Percentiles rank a stretch among this genome's conserved stretches.
phyloP scores from a whole-genome alignment of 768 basidiomycete species.

The Leccinum arenicola region DNA sequence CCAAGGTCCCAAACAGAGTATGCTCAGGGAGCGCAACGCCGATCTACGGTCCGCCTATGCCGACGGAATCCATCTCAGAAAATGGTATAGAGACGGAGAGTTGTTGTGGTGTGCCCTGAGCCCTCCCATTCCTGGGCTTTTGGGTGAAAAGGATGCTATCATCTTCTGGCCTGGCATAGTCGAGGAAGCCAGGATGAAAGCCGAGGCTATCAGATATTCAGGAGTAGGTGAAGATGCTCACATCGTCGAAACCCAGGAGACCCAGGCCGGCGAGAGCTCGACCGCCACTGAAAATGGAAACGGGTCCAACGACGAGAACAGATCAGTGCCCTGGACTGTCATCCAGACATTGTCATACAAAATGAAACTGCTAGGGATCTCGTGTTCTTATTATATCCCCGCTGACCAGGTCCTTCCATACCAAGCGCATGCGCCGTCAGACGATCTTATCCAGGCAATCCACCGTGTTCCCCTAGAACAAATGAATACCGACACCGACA shows the following conservation, averaged over 20 bases:
- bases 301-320: constrained; percentile 10
- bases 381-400: constrained; percentile 43
- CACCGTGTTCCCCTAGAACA: constrained; percentile 41
- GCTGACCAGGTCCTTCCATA: constrained; percentile 72
- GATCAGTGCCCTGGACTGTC: constrained; percentile 51
- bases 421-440: constrained; percentile 59
- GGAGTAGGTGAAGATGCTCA: constrained; percentile 1
- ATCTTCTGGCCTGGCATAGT: constrained; percentile 74
- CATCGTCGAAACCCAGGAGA: constrained; percentile 1
- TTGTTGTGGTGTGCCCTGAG: constrained; percentile 66
- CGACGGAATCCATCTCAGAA: constrained; percentile 43
- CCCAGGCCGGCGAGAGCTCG: constrained; percentile 9
- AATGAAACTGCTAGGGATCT: constrained; percentile 62
- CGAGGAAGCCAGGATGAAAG: constrained; percentile 51
- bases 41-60: constrained; percentile 61
- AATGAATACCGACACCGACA: constrained; percentile 43
- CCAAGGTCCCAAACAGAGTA: constrained; percentile 44
- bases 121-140: constrained; percentile 44
- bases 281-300: constrained; percentile 6
- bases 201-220: constrained; percentile 36
- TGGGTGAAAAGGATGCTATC: constrained; percentile 44
- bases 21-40: constrained; percentile 59
- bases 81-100: constrained; percentile 69
- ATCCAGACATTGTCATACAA: constrained; percentile 63
- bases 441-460: constrained; percentile 50